phyloP scores from a whole-genome alignment of 495 filamentous ascomycete genomes.

The Hyaloscypha variabilis region DNA sequence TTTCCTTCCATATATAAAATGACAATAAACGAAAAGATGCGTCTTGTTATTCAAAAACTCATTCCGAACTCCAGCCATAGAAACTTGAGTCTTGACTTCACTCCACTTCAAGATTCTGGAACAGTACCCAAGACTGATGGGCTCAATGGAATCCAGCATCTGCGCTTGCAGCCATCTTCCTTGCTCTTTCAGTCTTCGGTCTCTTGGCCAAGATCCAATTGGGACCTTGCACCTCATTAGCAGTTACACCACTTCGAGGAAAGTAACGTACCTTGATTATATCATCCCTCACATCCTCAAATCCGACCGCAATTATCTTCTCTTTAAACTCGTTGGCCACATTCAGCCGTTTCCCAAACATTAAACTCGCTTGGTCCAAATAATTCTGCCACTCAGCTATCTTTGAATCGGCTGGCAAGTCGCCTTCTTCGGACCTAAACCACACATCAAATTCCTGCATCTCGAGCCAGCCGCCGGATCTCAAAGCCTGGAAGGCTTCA shows the following conservation, averaged over 20 bases:
- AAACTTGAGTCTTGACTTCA: background rate
- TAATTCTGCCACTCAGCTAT: slow-evolving; percentile 6
- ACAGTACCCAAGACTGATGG: slow-evolving; percentile 11
- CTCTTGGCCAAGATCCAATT: slow-evolving; percentile 53
- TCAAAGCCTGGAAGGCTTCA: slow-evolving; percentile 35
- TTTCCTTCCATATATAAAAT: slow-evolving; percentile 15
- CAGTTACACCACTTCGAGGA: background rate
- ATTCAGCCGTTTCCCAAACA: slow-evolving; percentile 21
- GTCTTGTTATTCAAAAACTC: slow-evolving; percentile 7
- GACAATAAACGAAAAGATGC: slow-evolving; percentile 9
- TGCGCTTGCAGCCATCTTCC: slow-evolving; percentile 30
- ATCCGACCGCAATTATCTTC: slow-evolving; percentile 57
- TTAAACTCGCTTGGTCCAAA: slow-evolving; percentile 4
- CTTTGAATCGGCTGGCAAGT: slow-evolving; percentile 5
- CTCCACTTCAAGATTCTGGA: slow-evolving; percentile 10
- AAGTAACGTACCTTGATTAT: background rate
- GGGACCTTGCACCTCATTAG: background rate
- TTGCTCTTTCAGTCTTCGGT: slow-evolving; percentile 44
- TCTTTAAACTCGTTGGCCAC: slow-evolving; percentile 46
- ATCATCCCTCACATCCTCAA: slow-evolving; percentile 50
- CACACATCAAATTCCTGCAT: slow-evolving; percentile 16
- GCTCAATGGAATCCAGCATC: slow-evolving; percentile 8
- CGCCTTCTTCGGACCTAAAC: slow-evolving; percentile 9
- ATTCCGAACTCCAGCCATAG: background rate
- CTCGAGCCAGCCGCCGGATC: slow-evolving; percentile 58